Base-by-base conservation (phyloP, 2,329 filamentous ascomycete species). In the Diaporthe batatas region DNA sequence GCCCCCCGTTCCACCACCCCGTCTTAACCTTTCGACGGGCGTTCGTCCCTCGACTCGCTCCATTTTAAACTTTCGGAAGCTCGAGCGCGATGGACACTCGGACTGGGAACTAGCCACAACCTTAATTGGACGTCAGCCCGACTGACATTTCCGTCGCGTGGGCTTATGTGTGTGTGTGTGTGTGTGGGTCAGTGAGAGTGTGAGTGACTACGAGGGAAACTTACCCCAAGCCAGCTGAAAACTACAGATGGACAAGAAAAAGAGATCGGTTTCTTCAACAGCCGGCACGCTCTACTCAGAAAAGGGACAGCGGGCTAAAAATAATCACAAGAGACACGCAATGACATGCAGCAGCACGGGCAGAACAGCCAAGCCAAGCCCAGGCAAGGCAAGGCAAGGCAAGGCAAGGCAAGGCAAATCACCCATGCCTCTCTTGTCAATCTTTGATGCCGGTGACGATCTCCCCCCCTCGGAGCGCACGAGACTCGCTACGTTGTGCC, bases 51-150 rank as follows among this genome's bases (percentile, higher is more conserved):
- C 39, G 39, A 11, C 47, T 65, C 62, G 29, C 39, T 65, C 65
- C 34, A 70, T 70, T 70, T 57, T 65, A 73, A 64, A 55, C 71
- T 70, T 70, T 57, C 71, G 67, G 71, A 69, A 70, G 71, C 69
- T 73, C 44, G 44, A 53, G 54, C 59, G 62, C 42, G 69, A 73
- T 72, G 69, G 72, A 51, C 65, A 71, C 62, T 65, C 36, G 54
- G 55, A 71, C 72, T 57, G 62, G 62, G 55, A 39, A 59, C 53
- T 70, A 72, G 69, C 69, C 54, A 69, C 72, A 73, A 73, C 72
- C 72, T 73, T 73, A 73, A 65, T 73, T 73, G 39, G 69, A 73
- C 72, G 72, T 72, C 72, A 73, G 36, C 39, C 34, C 29, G 53
- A 29, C 68, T 6, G 42, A 54, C 47, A 10, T 36, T 11, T 36